Base-by-base conservation (phyloP, 257 asterid species). In the Sherardia arvensis region DNA sequence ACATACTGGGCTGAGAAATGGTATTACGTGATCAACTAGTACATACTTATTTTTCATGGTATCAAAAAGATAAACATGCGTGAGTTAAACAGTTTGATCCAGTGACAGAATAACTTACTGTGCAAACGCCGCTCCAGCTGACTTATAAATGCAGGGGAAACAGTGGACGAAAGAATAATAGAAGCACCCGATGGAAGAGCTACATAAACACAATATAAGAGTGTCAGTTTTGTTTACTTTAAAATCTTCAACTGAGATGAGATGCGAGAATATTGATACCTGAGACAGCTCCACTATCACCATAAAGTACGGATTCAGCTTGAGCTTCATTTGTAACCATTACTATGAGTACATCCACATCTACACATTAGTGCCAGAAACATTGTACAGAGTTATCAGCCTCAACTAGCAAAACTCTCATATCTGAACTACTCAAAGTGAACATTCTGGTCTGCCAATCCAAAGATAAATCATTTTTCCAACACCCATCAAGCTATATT, bases 321-420 rank as follows among this genome's bases (percentile, higher is more conserved):
- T 92, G 99, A 75, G 76, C 74, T 84, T 89, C 99, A 54, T 92
- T 92, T 74, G 99, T 84, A 59, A 92, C 99, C 99, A 92, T 92
- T 69, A 92, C 66, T 59, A 92, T 76, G 78, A 92, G 76, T 60
- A 87, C 82, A 60, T 92, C 94, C 55, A 73, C 96, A 78, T 81
- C 99, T 92, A 81, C 69, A 78, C 64, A 62, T 62, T 71, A 62
- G 40, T 59, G 77, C 72, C 29, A 85, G 73, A 54, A 66, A 55
- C 29, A 64, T 49, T 43, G 21, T 43, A 18, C 26, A 32, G 22
- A 8, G 45, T 5, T 4, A 12, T 59, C 47, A 59, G 63, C 40
- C 21, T 58, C 6, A 28, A 29, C 20, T 64, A 29, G 34, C 22
- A 65, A 14, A 53, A 34, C 23, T 53, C 12, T 22, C 59, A 55